Evolutionary conservation across 306 rosid species (phyloP).

Genomic region (cucumber (Cucumis sativus)): DNA sequence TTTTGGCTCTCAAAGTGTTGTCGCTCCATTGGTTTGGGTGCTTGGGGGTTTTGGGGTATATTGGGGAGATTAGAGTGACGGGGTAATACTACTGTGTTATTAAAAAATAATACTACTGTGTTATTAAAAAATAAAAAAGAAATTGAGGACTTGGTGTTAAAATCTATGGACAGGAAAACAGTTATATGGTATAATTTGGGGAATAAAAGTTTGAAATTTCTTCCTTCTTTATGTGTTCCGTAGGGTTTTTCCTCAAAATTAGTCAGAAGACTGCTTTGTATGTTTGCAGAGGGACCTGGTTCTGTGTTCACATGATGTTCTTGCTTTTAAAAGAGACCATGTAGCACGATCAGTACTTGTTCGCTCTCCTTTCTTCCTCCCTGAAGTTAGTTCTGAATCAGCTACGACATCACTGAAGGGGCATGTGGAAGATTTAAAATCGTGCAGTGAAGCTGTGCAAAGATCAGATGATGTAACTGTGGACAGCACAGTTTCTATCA

Average conservation of each 20-base stretch:
- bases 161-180: not conserved
- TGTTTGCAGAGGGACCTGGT: slow-evolving; percentile 85
- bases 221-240: not conserved
- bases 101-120: too few relatives aligned
- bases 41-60: not conserved
- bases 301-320: slow-evolving; percentile 76
- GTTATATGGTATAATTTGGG: not conserved
- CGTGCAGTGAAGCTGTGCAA: slow-evolving; percentile 78
- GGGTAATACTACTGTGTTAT: not conserved
- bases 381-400: slow-evolving; percentile 89
- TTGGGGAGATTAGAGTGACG: not conserved
- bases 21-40: not conserved
- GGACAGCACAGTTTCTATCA: slow-evolving; percentile 68
- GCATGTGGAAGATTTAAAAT: slow-evolving; percentile 63
- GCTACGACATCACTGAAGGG: slow-evolving; percentile 94
- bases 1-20: not conserved
- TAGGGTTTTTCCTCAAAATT: not conserved
- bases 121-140: not conserved
- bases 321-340: slow-evolving; percentile 76
- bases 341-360: slow-evolving; percentile 53
- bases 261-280: not conserved
- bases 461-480: slow-evolving; percentile 89
- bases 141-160: not conserved
- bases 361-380: slow-evolving; percentile 48
- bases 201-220: not conserved